phyloP scores from a whole-genome alignment of 2,329 filamentous ascomycete species.

The Paraphoma sp. region DNA sequence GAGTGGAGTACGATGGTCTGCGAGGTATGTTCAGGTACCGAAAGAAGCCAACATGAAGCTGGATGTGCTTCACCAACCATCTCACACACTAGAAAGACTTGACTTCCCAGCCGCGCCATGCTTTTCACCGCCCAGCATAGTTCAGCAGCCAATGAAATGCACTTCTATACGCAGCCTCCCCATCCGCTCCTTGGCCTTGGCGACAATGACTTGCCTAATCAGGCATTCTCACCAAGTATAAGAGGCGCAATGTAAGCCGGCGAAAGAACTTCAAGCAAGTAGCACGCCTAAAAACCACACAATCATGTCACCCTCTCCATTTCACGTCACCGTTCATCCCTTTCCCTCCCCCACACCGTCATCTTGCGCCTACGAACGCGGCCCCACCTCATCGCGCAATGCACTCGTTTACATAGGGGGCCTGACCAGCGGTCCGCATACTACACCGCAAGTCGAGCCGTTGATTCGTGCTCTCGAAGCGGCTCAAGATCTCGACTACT shows the following conservation, averaged over 20 bases:
- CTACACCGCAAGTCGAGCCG: slow-evolving; percentile 1
- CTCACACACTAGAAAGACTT: too few relatives aligned
- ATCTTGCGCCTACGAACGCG: slow-evolving; percentile 23
- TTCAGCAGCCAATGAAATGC: not conserved
- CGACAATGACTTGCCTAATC: slow-evolving; percentile 2
- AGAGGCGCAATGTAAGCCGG: not conserved
- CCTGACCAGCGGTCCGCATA: slow-evolving; percentile 22
- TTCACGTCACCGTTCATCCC: slow-evolving; percentile 16
- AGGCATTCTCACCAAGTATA: not conserved
- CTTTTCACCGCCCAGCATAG: too few relatives aligned
- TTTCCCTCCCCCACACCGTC: slow-evolving; percentile 8
- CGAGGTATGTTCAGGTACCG: too few relatives aligned
- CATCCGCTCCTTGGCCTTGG: not conserved
- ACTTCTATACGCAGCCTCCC: not conserved
- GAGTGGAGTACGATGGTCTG: too few relatives aligned
- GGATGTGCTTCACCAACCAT: too few relatives aligned
- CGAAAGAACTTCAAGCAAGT: not conserved
- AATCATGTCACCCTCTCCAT: slow-evolving; percentile 1
- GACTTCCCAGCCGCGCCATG: too few relatives aligned
- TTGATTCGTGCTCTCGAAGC: not conserved
- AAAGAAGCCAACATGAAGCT: too few relatives aligned
- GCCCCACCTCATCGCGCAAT: slow-evolving; percentile 6
- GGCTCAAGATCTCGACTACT: slow-evolving; percentile 4
- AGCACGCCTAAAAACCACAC: not conserved
- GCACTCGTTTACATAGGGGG: slow-evolving; percentile 24